Percentiles rank a stretch among this genome's conserved stretches.
phyloP scores from a whole-genome alignment of 2,329 filamentous ascomycete species.

The Periconia sp. region DNA sequence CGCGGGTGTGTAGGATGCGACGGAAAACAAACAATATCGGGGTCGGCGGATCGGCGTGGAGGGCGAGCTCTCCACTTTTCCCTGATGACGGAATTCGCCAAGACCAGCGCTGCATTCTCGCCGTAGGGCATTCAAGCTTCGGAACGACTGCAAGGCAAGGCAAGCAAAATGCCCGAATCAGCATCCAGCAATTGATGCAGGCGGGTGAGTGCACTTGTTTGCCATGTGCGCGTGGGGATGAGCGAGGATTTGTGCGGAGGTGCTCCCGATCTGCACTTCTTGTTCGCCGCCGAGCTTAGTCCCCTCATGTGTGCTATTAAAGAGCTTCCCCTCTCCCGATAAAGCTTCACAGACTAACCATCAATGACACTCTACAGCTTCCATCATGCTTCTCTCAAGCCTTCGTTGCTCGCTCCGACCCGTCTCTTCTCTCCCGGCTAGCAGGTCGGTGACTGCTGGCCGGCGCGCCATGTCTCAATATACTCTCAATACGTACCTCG shows the following conservation, averaged over 20 bases:
- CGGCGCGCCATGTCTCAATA: slow-evolving; percentile 38
- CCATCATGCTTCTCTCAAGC: slow-evolving; percentile 36
- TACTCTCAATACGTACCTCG: slow-evolving; percentile 78
- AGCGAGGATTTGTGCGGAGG: not conserved
- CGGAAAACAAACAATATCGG: slow-evolving; percentile 26
- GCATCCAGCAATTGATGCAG: slow-evolving; percentile 9
- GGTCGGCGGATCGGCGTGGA: slow-evolving; percentile 5
- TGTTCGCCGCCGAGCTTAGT: not conserved
- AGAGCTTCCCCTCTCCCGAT: slow-evolving; percentile 7
- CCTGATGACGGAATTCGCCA: slow-evolving; percentile 23
- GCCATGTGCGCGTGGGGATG: no score
- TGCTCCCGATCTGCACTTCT: not conserved
- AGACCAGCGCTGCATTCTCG: no score
- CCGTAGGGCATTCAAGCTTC: no score
- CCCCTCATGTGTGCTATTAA: not conserved
- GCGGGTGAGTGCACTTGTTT: not conserved
- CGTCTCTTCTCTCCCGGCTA: slow-evolving; percentile 19
- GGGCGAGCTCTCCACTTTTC: slow-evolving; percentile 13
- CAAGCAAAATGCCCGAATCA: no score
- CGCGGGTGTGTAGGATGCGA: slow-evolving; percentile 14
- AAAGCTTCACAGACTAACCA: slow-evolving; percentile 3
- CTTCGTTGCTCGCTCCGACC: slow-evolving; percentile 33
- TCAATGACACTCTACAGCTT: slow-evolving; percentile 21
- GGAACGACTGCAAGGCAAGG: no score
- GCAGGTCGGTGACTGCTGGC: slow-evolving; percentile 16